Percentiles rank a stretch among this genome's conserved stretches.
Conservation (phyloP, 768 basidiomycete species). For the Trametes gibbosa region DNA sequence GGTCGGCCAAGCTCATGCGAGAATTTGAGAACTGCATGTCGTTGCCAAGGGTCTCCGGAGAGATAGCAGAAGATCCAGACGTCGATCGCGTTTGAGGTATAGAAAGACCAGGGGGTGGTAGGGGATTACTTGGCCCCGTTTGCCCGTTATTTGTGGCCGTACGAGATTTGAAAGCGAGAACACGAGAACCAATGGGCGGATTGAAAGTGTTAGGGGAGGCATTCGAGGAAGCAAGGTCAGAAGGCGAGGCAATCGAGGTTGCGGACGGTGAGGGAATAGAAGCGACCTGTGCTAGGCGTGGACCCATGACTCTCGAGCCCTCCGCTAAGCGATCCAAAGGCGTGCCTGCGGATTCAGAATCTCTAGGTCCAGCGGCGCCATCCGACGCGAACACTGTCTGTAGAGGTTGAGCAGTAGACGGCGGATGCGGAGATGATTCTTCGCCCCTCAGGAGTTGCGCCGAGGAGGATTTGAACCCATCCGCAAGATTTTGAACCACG, state of each 20-base stretch:
- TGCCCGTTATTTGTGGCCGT: conserved; percentile 18
- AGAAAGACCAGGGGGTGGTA: conserved; percentile 17
- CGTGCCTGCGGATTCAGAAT: conserved; percentile 7
- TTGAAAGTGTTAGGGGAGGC: conserved; percentile 33
- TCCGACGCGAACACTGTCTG: not conserved
- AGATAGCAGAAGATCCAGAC: not conserved
- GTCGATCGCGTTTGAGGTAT: not conserved
- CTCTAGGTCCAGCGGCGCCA: not conserved
- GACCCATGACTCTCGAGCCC: conserved; percentile 12
- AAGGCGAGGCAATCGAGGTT: conserved; percentile 3
- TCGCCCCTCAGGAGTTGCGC: not conserved
- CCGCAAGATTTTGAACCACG: not conserved
- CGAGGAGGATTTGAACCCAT: not conserved
- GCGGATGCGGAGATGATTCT: not conserved
- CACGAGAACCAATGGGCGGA: conserved; percentile 39
- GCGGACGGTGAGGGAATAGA: conserved; percentile 5
- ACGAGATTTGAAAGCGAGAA: conserved; percentile 41
- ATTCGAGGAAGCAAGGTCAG: conserved; percentile 11
- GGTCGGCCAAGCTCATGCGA: conserved; percentile 24
- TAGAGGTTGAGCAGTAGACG: not conserved
- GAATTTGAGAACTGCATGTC: conserved; percentile 13
- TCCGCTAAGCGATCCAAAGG: conserved; percentile 5
- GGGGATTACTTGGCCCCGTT: not conserved
- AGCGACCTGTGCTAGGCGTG: conserved; percentile 4
- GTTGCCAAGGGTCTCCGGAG: not conserved